These are phyloP conservation scores for Colletotrichum plurivorum DNA, from an alignment of 2,329 filamentous ascomycete species.

Conservation along the genomic window DNA sequence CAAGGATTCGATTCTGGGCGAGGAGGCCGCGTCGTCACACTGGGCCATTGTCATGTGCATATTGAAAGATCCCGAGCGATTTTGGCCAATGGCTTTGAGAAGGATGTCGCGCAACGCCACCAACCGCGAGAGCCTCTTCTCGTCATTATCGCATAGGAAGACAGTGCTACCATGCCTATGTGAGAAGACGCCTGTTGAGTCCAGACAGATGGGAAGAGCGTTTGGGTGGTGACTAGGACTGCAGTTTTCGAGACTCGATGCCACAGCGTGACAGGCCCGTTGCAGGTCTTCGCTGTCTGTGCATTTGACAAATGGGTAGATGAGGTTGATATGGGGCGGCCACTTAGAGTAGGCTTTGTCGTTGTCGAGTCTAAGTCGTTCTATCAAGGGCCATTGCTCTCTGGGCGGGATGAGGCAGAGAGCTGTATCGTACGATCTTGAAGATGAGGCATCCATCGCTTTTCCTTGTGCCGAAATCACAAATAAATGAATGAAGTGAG, in stretches of 20 bases:
- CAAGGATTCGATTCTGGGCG: conserved; percentile 64
- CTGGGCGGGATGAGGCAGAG: conserved; percentile 71
- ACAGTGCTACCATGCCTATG: conserved; percentile 66
- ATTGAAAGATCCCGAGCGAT: conserved; percentile 48
- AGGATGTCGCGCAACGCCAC: conserved; percentile 52
- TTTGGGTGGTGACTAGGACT: conserved; percentile 12
- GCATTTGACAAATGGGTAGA: conserved; percentile 74
- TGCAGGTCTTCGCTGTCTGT: conserved; percentile 56
- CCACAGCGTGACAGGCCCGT: conserved; percentile 57
- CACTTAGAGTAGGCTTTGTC: conserved; percentile 73
- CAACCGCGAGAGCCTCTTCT: conserved; percentile 44
- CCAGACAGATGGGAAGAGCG: conserved; percentile 52
- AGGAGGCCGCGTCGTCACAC: conserved; percentile 58
- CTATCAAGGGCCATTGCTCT: conserved; percentile 61
- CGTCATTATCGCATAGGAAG: conserved; percentile 55
- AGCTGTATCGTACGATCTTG: conserved; percentile 66
- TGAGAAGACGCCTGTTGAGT: conserved; percentile 61
- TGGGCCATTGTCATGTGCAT: conserved; percentile 75
- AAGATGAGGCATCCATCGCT: conserved; percentile 18
- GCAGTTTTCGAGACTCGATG: conserved; percentile 48
- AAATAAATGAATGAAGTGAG: too few relatives aligned
- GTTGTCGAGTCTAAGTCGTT: conserved; percentile 72
- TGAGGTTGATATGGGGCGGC: conserved; percentile 76
- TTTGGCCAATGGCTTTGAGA: conserved; percentile 53
- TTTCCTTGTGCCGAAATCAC: too few relatives aligned